Percentiles rank a stretch among this genome's conserved stretches.
phyloP scores from a whole-genome alignment of 2,329 filamentous ascomycete species.

The Massarina eburnea region DNA sequence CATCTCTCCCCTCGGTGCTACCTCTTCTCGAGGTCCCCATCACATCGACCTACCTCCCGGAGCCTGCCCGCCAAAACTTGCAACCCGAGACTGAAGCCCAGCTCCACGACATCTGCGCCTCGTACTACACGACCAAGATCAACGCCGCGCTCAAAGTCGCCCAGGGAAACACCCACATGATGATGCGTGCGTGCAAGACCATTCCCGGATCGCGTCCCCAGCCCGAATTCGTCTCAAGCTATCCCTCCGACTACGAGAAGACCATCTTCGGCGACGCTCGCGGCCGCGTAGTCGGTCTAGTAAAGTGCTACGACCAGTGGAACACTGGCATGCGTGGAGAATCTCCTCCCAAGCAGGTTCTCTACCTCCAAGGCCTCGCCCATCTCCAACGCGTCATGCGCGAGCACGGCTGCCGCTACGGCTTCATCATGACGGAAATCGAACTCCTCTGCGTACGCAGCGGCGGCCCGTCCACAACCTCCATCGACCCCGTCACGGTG shows the following conservation, averaged over 20 bases:
- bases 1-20: constrained; percentile 71
- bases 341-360: constrained; percentile 79
- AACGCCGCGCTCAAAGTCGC: constrained; percentile 81
- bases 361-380: constrained; percentile 83
- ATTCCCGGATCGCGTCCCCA: constrained; percentile 54
- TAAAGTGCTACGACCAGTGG: constrained; percentile 90
- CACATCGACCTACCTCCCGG: constrained; percentile 62
- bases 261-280: constrained; percentile 50
- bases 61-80: constrained; percentile 58
- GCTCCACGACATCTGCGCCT: constrained; percentile 73
- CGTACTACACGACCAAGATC: constrained; percentile 81
- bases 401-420: constrained; percentile 88
- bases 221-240: constrained; percentile 67
- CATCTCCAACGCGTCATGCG: constrained; percentile 91
- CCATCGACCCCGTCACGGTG: constrained; percentile 39
- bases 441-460: constrained; percentile 89
- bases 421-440: constrained; percentile 95
- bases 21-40: constrained; percentile 67
- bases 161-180: constrained; percentile 65
- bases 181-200: constrained; percentile 46
- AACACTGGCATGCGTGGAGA: constrained; percentile 92
- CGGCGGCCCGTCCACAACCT: constrained; percentile 52
- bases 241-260: constrained; percentile 55
- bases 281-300: constrained; percentile 75
- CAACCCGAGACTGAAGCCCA: constrained; percentile 77